A percentile compares a stretch with the other conserved stretches of the same genome.
Conservation (phyloP, 768 basidiomycete species). For the Daedalea quercina region DNA sequence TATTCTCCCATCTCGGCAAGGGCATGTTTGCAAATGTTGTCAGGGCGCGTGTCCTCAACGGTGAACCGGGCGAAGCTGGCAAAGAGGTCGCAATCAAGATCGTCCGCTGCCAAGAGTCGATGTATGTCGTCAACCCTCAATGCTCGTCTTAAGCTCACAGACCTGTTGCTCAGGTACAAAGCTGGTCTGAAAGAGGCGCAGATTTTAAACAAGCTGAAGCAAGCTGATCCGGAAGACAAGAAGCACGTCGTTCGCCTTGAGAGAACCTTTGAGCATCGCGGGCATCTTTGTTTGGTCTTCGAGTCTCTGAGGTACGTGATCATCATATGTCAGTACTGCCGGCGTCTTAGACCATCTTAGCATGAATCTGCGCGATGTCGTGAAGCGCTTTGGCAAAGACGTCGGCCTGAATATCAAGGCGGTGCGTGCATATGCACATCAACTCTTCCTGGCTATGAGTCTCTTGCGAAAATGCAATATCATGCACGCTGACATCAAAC, state of each 20-base stretch:
- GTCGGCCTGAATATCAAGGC: conserved; percentile 94
- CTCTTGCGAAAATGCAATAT: conserved; percentile 84
- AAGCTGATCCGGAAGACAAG: conserved; percentile 94
- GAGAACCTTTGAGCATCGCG: conserved; percentile 93
- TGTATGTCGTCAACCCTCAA: conserved; percentile 40
- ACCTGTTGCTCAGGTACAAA: conserved; percentile 61
- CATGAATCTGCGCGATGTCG: conserved; percentile 97
- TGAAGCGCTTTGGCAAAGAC: conserved; percentile 97
- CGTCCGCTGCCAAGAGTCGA: conserved; percentile 90
- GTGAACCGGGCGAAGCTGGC: conserved; percentile 45
- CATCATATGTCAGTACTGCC: neutral
- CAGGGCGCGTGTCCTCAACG: conserved; percentile 72
- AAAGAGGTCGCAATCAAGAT: conserved; percentile 97
- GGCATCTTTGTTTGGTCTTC: conserved; percentile 94
- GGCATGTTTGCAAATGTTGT: conserved; percentile 99
- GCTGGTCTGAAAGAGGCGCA: conserved; percentile 90
- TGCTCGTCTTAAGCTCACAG: neutral
- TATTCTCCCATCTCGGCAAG: conserved; percentile 91
- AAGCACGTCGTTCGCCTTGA: conserved; percentile 94
- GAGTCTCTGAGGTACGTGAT: conserved; percentile 76
- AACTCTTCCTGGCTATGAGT: conserved; percentile 84
- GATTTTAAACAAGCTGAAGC: conserved; percentile 79
- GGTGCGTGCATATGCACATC: conserved; percentile 98
- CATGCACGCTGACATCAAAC: conserved; percentile 99
- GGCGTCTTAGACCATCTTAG: conserved; percentile 30